phyloP scores from a whole-genome alignment of 2,329 filamentous ascomycete genomes.

The Pseudophaeomoniella oleicola region DNA sequence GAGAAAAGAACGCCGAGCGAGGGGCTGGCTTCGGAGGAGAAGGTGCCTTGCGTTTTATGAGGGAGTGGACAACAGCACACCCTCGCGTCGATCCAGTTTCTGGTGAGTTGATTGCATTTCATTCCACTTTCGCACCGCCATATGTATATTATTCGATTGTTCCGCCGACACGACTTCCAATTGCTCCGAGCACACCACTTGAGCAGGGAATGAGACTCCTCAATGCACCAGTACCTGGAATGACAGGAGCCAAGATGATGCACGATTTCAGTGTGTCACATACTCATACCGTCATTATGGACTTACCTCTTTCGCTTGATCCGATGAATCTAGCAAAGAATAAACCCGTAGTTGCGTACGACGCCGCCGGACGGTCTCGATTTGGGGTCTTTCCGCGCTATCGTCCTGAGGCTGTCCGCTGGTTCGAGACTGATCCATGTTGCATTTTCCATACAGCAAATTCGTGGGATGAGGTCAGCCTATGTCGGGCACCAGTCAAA shows the following conservation, averaged over 20 bases:
- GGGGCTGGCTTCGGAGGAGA: conserved; percentile 36
- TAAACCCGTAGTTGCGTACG: conserved; percentile 44
- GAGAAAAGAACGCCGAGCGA: conserved; percentile 10
- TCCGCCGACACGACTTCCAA: conserved; percentile 22
- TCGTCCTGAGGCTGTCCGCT: conserved; percentile 40
- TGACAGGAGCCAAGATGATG: conserved; percentile 56
- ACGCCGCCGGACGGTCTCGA: conserved; percentile 41
- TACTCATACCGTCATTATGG: conserved; percentile 50
- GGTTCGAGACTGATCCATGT: conserved; percentile 55
- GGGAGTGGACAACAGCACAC: conserved; percentile 55
- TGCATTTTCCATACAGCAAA: conserved; percentile 62
- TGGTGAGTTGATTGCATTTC: conserved; percentile 53
- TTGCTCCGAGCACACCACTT: conserved; percentile 12
- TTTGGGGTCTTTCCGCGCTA: conserved; percentile 56
- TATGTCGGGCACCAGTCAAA: conserved; percentile 14
- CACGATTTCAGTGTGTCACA: conserved; percentile 59
- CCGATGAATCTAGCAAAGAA: conserved; percentile 45
- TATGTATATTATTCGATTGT: conserved; percentile 54
- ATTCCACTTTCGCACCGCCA: conserved; percentile 49
- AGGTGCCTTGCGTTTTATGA: conserved; percentile 46
- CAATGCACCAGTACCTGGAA: conserved; percentile 43
- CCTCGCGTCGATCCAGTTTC: conserved; percentile 51
- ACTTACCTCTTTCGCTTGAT: conserved; percentile 52
- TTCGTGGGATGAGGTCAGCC: conserved; percentile 43
- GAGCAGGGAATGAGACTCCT: conserved; percentile 21